phyloP scores from a whole-genome alignment of 2,329 filamentous ascomycete species.

The Fusarium mangiferae region DNA sequence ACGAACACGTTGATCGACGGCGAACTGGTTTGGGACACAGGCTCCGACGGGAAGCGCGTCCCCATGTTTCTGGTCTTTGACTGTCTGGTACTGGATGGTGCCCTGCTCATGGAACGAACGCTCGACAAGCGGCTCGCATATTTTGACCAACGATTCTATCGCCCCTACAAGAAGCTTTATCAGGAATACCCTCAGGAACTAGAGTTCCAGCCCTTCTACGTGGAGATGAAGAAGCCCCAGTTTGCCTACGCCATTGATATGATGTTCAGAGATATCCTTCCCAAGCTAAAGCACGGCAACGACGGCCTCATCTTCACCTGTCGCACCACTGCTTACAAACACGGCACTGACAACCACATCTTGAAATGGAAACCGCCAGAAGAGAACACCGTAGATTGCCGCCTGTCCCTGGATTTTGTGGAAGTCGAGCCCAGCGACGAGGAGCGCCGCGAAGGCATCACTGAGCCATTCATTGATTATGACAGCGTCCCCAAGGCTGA shows the following conservation, averaged over 20 bases:
- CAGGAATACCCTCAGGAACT: slow-evolving; percentile 75
- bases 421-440: slow-evolving; percentile 72
- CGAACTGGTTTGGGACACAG: slow-evolving; percentile 88
- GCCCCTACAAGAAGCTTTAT: slow-evolving; percentile 73
- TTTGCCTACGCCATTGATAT: slow-evolving; percentile 87
- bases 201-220: slow-evolving; percentile 77
- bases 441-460: slow-evolving; percentile 74
- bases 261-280: slow-evolving; percentile 91
- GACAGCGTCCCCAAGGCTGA: slow-evolving; percentile 80
- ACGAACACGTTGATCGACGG: slow-evolving; percentile 87
- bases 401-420: slow-evolving; percentile 81
- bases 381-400: slow-evolving; percentile 96
- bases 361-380: slow-evolving; percentile 97
- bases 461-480: slow-evolving; percentile 77
- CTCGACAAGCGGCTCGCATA: slow-evolving; percentile 91
- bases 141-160: slow-evolving; percentile 80
- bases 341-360: slow-evolving; percentile 92
- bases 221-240: slow-evolving; percentile 91
- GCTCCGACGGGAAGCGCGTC: slow-evolving; percentile 72
- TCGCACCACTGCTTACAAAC: slow-evolving; percentile 83
- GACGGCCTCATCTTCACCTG: slow-evolving; percentile 99
- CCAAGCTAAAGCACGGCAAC: slow-evolving; percentile 88
- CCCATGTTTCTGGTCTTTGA: slow-evolving; percentile 94
- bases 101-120: slow-evolving; percentile 79
- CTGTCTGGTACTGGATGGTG: slow-evolving; percentile 83